Evolutionary conservation across 768 basidiomycete genomes (phyloP).

Genomic region (Termitomyces sp.): DNA sequence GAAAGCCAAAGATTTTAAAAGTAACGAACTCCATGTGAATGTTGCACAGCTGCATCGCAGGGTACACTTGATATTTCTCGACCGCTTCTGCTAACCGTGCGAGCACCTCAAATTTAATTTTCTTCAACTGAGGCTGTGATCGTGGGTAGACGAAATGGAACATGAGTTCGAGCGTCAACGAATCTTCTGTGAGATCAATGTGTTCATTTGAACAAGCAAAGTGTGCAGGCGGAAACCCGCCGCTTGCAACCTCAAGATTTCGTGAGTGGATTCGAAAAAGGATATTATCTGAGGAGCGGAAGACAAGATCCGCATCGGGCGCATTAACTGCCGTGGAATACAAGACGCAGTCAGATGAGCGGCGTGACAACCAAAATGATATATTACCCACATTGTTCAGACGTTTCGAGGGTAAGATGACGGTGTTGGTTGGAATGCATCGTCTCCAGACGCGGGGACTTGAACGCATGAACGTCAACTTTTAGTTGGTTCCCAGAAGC

Average conservation of each 20-base stretch:
- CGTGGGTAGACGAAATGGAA: conserved; percentile 16
- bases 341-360: background rate
- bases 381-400: background rate
- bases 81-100: conserved; percentile 13
- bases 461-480: background rate
- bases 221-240: conserved; percentile 8
- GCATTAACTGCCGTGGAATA: conserved; percentile 2
- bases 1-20: background rate
- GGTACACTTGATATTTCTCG: conserved; percentile 17
- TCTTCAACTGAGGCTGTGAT: conserved; percentile 7
- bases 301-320: conserved; percentile 11
- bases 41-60: conserved; percentile 16
- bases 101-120: conserved; percentile 5
- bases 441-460: too few relatives aligned
- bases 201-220: conserved; percentile 3
- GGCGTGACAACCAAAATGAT: background rate
- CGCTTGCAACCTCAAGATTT: conserved; percentile 10
- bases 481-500: background rate
- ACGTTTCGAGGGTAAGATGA: background rate
- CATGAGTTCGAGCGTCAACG: conserved; percentile 12
- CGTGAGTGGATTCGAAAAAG: conserved; percentile 13
- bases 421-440: background rate
- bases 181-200: conserved; percentile 11
- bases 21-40: conserved; percentile 14
- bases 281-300: conserved; percentile 10